Conservation (phyloP, 2,329 filamentous ascomycete genomes). For the Leptographium lundbergii region DNA sequence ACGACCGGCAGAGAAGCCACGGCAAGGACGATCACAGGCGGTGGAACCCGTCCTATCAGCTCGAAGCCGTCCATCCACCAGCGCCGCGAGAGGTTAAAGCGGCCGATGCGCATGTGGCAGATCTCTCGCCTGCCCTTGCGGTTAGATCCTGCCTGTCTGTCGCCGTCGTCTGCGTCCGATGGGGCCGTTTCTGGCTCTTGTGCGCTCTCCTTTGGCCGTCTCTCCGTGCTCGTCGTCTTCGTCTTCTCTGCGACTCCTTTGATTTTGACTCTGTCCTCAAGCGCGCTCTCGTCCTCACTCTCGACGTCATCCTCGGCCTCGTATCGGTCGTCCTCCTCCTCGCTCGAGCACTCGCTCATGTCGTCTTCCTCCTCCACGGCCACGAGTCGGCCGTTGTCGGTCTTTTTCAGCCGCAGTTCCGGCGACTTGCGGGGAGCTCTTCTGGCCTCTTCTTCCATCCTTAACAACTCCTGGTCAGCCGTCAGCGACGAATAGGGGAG, state of each 20-base stretch:
- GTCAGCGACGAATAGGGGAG: background rate
- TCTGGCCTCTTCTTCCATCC: slow-evolving; percentile 10
- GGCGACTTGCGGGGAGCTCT: slow-evolving; percentile 6
- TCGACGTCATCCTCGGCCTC: background rate
- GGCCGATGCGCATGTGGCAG: slow-evolving; percentile 8
- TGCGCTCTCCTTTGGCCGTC: background rate
- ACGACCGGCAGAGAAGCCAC: slow-evolving; percentile 6
- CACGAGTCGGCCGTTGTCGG: slow-evolving; percentile 4
- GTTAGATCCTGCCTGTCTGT: background rate
- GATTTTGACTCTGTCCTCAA: background rate
- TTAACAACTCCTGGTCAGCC: slow-evolving; percentile 2
- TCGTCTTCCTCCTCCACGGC: slow-evolving; percentile 1
- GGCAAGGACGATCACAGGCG: slow-evolving; percentile 5
- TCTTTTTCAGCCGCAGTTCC: slow-evolving; percentile 5
- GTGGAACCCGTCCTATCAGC: slow-evolving; percentile 5
- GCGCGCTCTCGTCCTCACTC: background rate
- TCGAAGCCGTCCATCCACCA: slow-evolving; percentile 12
- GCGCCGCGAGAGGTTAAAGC: slow-evolving; percentile 8
- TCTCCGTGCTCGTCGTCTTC: background rate
- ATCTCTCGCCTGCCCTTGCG: slow-evolving; percentile 4
- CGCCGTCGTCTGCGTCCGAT: background rate
- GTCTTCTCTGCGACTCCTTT: background rate
- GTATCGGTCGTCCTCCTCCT: too few relatives aligned
- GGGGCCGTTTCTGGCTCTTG: background rate
- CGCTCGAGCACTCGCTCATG: background rate